Conservation (phyloP, 2,329 filamentous ascomycete species). For the Stachybotrys echinatus region DNA sequence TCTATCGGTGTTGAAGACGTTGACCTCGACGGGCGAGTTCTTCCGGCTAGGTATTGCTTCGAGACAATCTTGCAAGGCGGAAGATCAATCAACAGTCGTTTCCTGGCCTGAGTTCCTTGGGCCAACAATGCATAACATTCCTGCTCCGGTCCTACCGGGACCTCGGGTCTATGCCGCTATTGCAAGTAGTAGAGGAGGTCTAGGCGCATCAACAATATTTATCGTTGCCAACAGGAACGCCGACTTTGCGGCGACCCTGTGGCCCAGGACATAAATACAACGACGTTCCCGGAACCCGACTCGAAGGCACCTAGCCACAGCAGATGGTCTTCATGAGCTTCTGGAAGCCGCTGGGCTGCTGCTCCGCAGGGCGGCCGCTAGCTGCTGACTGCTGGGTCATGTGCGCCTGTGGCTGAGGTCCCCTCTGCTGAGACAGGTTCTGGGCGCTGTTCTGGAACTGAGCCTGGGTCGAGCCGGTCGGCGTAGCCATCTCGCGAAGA, state of each 20-base stretch:
- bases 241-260: not conserved
- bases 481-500: conserved; percentile 72
- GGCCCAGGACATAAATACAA: not conserved
- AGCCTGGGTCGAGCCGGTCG: conserved; percentile 86
- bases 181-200: too few relatives aligned
- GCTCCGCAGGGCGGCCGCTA: conserved; percentile 56
- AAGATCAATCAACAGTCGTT: too few relatives aligned
- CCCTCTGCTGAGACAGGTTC: conserved; percentile 67
- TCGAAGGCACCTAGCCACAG: conserved; percentile 60
- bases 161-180: too few relatives aligned
- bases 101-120: too few relatives aligned
- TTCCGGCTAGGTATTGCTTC: too few relatives aligned
- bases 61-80: too few relatives aligned
- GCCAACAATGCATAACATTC: too few relatives aligned
- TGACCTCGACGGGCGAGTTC: too few relatives aligned
- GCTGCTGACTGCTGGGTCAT: conserved; percentile 48
- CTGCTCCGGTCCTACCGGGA: too few relatives aligned
- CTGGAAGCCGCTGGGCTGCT: conserved; percentile 77
- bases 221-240: not conserved
- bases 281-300: not conserved
- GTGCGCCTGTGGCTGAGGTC: conserved; percentile 51
- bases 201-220: too few relatives aligned
- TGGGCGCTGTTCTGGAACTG: conserved; percentile 95
- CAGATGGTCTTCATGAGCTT: conserved; percentile 91
- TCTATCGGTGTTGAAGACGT: not conserved